Percentiles rank a stretch among this genome's conserved stretches.
Conservation (phyloP, 2,329 filamentous ascomycete species). For the Fusarium dimerum region DNA sequence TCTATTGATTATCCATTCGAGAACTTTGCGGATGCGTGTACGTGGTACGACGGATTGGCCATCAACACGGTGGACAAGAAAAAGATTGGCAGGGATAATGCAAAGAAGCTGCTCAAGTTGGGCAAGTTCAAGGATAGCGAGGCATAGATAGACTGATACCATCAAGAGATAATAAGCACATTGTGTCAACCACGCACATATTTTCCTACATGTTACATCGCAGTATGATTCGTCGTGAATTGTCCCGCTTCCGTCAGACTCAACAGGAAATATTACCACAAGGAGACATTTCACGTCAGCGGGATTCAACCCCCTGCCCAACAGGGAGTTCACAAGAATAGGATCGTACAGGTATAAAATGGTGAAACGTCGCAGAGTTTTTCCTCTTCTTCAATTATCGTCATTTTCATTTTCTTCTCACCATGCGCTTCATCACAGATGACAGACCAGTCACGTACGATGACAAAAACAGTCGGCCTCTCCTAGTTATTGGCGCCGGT, state of each 20-base stretch:
- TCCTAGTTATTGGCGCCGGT: constrained; percentile 31
- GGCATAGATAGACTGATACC: constrained; percentile 6
- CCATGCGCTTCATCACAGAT: constrained; percentile 18
- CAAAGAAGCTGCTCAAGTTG: constrained; percentile 43
- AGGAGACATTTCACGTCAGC: too few species aligned
- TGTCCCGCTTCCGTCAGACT: too few species aligned
- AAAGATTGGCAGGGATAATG: constrained; percentile 47
- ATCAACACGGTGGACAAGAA: constrained; percentile 36
- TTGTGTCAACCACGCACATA: neutral
- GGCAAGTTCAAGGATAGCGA: constrained; percentile 20
- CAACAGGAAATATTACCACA: too few species aligned
- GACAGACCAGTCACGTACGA: constrained; percentile 6
- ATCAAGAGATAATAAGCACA: neutral
- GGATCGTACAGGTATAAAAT: too few species aligned
- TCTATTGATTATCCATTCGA: constrained; percentile 56
- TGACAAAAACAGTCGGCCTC: constrained; percentile 1
- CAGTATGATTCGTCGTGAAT: too few species aligned
- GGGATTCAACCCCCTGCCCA: too few species aligned
- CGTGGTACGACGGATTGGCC: constrained; percentile 42
- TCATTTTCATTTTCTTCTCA: neutral
- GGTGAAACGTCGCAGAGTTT: too few species aligned
- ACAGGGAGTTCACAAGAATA: too few species aligned
- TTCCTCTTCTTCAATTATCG: too few species aligned
- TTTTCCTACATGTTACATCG: neutral
- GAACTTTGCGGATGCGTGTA: constrained; percentile 43